Base-by-base conservation (phyloP, 176 grass and related monocot species). In the Lolium rigidum region DNA sequence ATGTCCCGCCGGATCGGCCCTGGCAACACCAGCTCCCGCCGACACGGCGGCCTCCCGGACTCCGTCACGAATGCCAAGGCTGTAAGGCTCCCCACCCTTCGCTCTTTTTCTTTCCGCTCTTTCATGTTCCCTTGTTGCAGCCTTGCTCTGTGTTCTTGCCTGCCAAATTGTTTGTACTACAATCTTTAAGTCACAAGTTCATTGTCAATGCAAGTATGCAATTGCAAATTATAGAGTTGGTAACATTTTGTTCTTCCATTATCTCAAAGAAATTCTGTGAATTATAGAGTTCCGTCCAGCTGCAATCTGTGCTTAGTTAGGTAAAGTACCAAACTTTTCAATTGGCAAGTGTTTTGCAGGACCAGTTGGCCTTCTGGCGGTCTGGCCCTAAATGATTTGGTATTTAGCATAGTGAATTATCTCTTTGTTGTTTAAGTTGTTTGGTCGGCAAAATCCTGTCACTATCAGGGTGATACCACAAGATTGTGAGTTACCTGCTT, bases 21-120 rank as follows among this genome's bases (percentile, higher is more conserved):
- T 0, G 97, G 97, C 52, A 80, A 85, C 79, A 89, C 89, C 60
- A 99, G 97, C 83, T 99, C 97, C 6, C 86, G 97, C 82, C 87
- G 97, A 58, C 88, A 90, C 68, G 92, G 90, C 43, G 85, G 90
- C 76, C 87, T 99, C 25, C 88, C 97, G 71, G 97, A 99, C 78
- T 92, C 94, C 25, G 52, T 96, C 79, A 87, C 73, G 1, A 93
- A 91, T 72, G 88, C 77, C 82, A 95, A 93, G 84, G 12, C 57
- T 55, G 88, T 95, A 85, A 91, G 89, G 5, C 59, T 50, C 47
- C 16, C 26, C 63, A 28, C 31, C 31, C 31, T 35, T 35, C 31
- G 31, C 31, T 35, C 31, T 35, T 3, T n/a, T n/a, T 17, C 2
- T 84, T 76, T 74, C 87, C 15, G 7, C 2, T 51, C 48, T 93